phyloP scores from a whole-genome alignment of 495 filamentous ascomycete species.

The Oleoguttula mirabilis region DNA sequence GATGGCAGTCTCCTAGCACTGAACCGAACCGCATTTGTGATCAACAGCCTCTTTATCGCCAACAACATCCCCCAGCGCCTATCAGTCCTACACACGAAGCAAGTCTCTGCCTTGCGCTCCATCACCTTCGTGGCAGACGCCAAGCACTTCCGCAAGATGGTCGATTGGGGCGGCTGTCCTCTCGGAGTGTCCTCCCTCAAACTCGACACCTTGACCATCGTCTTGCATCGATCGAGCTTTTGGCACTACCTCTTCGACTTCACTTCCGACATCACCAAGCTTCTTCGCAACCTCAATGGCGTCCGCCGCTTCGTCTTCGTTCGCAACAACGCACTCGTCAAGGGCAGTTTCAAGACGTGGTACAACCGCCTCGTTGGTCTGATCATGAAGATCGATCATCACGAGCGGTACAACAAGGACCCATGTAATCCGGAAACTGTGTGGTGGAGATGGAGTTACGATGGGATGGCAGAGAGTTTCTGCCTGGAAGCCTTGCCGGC shows the following conservation, averaged over 20 bases:
- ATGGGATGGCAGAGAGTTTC: slow-evolving; percentile 19
- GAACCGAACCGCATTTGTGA: slow-evolving; percentile 18
- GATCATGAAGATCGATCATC: slow-evolving; percentile 27
- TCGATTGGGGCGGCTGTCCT: slow-evolving; percentile 20
- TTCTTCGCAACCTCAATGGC: slow-evolving; percentile 21
- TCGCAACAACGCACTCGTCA: slow-evolving; percentile 23
- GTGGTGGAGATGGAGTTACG: slow-evolving; percentile 28
- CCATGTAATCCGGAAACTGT: slow-evolving; percentile 15
- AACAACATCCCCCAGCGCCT: slow-evolving; percentile 15
- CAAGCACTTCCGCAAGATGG: slow-evolving; percentile 21
- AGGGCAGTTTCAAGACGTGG: slow-evolving; percentile 26
- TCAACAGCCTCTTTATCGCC: slow-evolving; percentile 16
- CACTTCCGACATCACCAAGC: slow-evolving; percentile 19
- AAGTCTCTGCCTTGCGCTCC: slow-evolving; percentile 17
- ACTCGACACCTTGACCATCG: slow-evolving; percentile 22
- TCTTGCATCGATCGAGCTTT: slow-evolving; percentile 21
- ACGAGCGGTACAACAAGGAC: slow-evolving; percentile 19
- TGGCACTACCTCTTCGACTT: slow-evolving; percentile 25
- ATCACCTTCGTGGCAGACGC: slow-evolving; percentile 22
- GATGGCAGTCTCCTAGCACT: slow-evolving; percentile 23
- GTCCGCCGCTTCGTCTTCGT: slow-evolving; percentile 23
- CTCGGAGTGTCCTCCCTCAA: slow-evolving; percentile 19
- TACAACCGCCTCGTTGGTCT: slow-evolving; percentile 25
- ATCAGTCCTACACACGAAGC: slow-evolving; percentile 11
- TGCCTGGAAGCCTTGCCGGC: slow-evolving; percentile 16